Percentiles rank a stretch among this genome's conserved stretches.
phyloP scores from a whole-genome alignment of 768 basidiomycete species.

The Tylopilus cervinicoccineus region DNA sequence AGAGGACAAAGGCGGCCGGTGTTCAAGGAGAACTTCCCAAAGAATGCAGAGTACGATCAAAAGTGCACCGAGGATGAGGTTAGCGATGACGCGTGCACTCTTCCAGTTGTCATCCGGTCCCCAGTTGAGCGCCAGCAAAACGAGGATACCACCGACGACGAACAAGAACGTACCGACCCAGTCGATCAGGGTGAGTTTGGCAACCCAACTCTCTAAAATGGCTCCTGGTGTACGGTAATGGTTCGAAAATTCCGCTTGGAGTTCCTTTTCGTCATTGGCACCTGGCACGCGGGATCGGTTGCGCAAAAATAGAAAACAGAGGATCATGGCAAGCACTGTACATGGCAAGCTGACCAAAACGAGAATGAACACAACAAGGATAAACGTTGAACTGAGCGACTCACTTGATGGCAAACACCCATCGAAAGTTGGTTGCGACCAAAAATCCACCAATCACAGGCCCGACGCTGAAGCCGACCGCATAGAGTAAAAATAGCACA shows the following conservation, averaged over 20 bases:
- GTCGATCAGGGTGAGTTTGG: slow-evolving; percentile 37
- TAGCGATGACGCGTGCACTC: slow-evolving; percentile 41
- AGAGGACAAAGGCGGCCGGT: neutral
- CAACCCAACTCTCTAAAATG: slow-evolving; percentile 18
- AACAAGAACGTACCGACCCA: slow-evolving; percentile 46
- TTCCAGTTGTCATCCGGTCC: slow-evolving; percentile 43
- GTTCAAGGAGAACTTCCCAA: slow-evolving; percentile 43
- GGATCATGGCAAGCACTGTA: slow-evolving; percentile 31
- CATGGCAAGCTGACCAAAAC: slow-evolving; percentile 37
- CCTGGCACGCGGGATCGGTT: slow-evolving; percentile 20
- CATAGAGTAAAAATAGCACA: slow-evolving; percentile 41
- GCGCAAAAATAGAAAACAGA: slow-evolving; percentile 42
- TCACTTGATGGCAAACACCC: slow-evolving; percentile 56
- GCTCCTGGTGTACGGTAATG: neutral
- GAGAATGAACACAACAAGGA: neutral
- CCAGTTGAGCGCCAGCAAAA: slow-evolving; percentile 50
- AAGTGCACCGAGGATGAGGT: slow-evolving; percentile 42
- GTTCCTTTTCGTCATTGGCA: slow-evolving; percentile 11
- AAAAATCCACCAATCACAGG: slow-evolving; percentile 43
- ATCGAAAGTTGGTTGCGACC: slow-evolving; percentile 40
- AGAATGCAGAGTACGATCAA: slow-evolving; percentile 36
- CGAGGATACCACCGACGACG: slow-evolving; percentile 39
- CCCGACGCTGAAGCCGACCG: slow-evolving; percentile 40
- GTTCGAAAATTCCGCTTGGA: neutral
- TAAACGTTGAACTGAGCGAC: slow-evolving; percentile 2